These are phyloP conservation scores for Saturnispora dispora DNA, from an alignment of 805 yeast genomes.

Conservation along the genomic window DNA sequence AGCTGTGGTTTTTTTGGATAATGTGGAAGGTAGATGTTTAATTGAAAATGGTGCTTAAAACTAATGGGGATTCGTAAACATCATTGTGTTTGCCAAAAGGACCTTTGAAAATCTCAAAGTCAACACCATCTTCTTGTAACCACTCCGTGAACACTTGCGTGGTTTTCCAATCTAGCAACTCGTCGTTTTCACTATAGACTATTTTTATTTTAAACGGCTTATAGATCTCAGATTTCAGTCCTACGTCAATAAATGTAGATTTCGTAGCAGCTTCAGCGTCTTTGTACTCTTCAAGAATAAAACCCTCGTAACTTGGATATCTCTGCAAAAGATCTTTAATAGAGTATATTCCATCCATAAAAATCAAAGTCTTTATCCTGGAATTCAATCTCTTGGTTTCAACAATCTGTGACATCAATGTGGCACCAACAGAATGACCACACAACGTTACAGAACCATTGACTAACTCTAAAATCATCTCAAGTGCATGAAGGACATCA, in stretches of 20 bases:
- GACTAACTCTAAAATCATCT: conserved; percentile 12
- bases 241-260: conserved; percentile 9
- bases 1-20: background rate
- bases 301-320: conserved; percentile 48
- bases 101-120: conserved; percentile 22
- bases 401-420: conserved; percentile 47
- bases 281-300: conserved; percentile 52
- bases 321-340: conserved; percentile 42
- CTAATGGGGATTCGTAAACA: conserved; percentile 38
- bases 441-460: conserved; percentile 29
- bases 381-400: conserved; percentile 12
- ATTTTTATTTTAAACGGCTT: conserved; percentile 27
- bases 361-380: conserved; percentile 22
- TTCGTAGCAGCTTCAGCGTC: conserved; percentile 16
- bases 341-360: conserved; percentile 68
- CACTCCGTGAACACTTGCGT: conserved; percentile 31
- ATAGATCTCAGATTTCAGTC: conserved; percentile 3
- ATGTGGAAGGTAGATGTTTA: background rate
- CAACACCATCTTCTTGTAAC: conserved; percentile 18
- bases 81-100: conserved; percentile 58
- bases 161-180: conserved; percentile 48
- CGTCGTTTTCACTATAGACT: conserved; percentile 60
- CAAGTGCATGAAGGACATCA: conserved; percentile 44
- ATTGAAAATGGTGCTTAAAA: conserved; percentile 17
- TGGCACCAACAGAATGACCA: conserved; percentile 84